Conservation (phyloP, 345 rosid genomes). For the Gossypium thurberi region DNA sequence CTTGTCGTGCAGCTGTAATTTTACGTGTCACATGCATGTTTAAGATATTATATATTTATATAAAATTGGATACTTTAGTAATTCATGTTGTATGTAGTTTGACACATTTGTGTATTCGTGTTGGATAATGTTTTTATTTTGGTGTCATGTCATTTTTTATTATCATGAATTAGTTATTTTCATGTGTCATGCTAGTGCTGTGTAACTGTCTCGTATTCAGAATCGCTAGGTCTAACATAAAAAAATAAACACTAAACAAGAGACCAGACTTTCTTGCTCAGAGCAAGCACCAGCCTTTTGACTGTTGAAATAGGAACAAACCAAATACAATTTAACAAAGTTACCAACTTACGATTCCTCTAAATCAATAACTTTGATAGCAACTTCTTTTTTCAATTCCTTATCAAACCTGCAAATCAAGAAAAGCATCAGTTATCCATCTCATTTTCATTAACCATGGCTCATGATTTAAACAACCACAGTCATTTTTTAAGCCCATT, state of each 20-base stretch:
- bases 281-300: neutral
- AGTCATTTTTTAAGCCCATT: neutral
- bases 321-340: neutral
- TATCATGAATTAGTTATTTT: too few relatives aligned
- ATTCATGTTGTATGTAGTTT: neutral
- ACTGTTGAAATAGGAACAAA: neutral
- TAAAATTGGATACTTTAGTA: neutral
- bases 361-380: conserved; percentile 95
- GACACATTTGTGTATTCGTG: neutral
- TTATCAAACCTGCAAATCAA: conserved; percentile 76
- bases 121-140: neutral
- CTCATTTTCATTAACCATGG: neutral
- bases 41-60: neutral
- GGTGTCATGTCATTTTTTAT: too few relatives aligned
- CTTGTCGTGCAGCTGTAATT: neutral
- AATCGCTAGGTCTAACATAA: neutral
- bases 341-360: conserved; percentile 88
- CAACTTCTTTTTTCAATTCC: conserved; percentile 92
- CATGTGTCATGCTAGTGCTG: neutral
- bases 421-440: conserved; percentile 19
- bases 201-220: neutral
- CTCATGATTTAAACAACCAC: neutral
- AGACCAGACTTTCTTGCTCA: conserved; percentile 1
- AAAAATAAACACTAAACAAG: neutral
- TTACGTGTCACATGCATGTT: neutral